phyloP scores from a whole-genome alignment of 495 filamentous ascomycete genomes.

The Friedmanniomyces simplex region DNA sequence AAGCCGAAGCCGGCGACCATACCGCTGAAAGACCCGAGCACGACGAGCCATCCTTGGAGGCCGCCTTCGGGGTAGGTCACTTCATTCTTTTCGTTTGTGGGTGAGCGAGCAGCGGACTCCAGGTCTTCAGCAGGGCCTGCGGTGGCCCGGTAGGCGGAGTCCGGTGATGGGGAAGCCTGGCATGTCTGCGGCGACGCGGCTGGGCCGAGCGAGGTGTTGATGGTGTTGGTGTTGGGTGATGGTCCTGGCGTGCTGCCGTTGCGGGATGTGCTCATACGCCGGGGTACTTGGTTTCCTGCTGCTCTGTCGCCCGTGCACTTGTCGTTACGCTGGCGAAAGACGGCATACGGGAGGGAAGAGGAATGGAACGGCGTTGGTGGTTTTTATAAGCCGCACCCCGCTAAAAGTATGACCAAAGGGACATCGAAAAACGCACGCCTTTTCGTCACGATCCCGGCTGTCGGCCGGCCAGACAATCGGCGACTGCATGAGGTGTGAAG shows the following conservation, averaged over 20 bases:
- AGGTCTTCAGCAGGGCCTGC: not conserved
- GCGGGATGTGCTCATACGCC: slow-evolving; percentile 26
- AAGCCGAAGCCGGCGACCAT: slow-evolving; percentile 31
- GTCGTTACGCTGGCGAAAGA: not conserved
- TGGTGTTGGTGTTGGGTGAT: slow-evolving; percentile 12
- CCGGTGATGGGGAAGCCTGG: slow-evolving; percentile 13
- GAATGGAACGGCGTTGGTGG: too few species aligned
- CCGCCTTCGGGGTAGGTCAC: slow-evolving; percentile 34
- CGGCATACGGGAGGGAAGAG: not conserved
- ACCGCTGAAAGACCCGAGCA: slow-evolving; percentile 30
- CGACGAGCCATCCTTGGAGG: slow-evolving; percentile 33
- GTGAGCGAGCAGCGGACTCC: not conserved
- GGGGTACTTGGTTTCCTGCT: not conserved
- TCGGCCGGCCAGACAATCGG: too few species aligned
- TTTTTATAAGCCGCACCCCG: too few species aligned
- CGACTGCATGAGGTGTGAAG: too few species aligned
- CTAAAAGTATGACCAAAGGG: too few species aligned
- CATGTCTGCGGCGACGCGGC: slow-evolving; percentile 10
- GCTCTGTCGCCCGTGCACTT: not conserved
- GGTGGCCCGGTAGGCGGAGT: slow-evolving; percentile 13
- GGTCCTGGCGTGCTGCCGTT: slow-evolving; percentile 37
- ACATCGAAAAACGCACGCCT: too few species aligned
- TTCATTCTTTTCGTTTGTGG: slow-evolving; percentile 13
- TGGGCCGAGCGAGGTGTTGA: slow-evolving; percentile 1
- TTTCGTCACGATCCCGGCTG: too few species aligned